phyloP scores from a whole-genome alignment of 257 asterid species.

The Penstemon barbatus region DNA sequence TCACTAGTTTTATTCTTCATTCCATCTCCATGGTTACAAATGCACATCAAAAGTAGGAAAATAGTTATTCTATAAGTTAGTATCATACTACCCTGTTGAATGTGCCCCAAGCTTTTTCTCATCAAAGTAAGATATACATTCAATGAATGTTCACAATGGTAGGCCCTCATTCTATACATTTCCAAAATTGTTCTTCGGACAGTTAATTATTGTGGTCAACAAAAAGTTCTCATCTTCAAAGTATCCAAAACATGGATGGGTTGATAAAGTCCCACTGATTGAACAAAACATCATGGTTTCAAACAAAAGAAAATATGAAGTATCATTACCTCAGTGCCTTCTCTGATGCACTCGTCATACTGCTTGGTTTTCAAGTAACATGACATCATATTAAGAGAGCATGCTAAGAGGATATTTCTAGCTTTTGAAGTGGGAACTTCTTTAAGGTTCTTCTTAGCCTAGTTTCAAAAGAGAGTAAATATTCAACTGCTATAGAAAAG shows the following conservation, averaged over 20 bases:
- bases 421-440: slow-evolving; percentile 65
- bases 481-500: neutral
- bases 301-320: slow-evolving; percentile 5
- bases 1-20: slow-evolving; percentile 17
- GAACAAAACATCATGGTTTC: slow-evolving; percentile 14
- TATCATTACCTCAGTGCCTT: slow-evolving; percentile 88
- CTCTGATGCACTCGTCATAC: slow-evolving; percentile 71
- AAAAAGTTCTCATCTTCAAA: slow-evolving; percentile 19
- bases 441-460: slow-evolving; percentile 91
- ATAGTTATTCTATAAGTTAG: neutral
- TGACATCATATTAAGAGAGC: slow-evolving; percentile 97
- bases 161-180: slow-evolving; percentile 9
- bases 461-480: slow-evolving; percentile 25
- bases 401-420: slow-evolving; percentile 60
- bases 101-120: slow-evolving; percentile 7
- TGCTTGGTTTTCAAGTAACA: slow-evolving; percentile 85
- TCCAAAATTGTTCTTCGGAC: slow-evolving; percentile 9
- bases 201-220: slow-evolving; percentile 6
- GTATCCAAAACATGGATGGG: slow-evolving; percentile 13
- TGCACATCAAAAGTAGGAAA: slow-evolving; percentile 13
- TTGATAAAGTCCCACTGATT: neutral
- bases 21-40: slow-evolving; percentile 5
- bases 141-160: slow-evolving; percentile 6
- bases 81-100: neutral
- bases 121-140: slow-evolving; percentile 19